Base-by-base conservation (phyloP, 1,284 basidiomycete genomes). In the Moesziomyces antarcticus region DNA sequence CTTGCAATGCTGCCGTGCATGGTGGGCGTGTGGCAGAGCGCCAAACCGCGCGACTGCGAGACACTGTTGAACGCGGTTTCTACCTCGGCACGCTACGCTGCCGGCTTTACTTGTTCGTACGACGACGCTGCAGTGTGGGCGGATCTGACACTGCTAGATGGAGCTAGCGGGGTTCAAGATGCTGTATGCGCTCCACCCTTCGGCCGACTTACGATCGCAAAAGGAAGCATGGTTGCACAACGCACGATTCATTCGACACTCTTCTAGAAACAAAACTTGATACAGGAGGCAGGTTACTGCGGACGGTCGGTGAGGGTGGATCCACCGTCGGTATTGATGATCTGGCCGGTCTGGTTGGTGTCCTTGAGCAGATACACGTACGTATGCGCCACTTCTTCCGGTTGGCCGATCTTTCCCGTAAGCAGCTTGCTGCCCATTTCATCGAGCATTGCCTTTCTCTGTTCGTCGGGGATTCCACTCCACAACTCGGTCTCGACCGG, bases 301-400 rank as follows among this genome's bases (percentile, higher is more conserved):
- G 30, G 37, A 8, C 47, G 41, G 18, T 67, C 57, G 27, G 53
- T 53, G n/a, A 65, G 48, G n/a, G 20, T 51, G 24, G 51, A 50
- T 27, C 73, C 70, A 1, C 58, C 70, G 43, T 69, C 59, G 6
- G 22, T 50, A 3, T 22, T 20, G n/a, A 72, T 21, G 6, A 56
- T 58, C 50, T 73, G 56, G 3, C 62, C 75, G 2, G 65, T 75
- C 47, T 54, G 47, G 37, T 78, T 78, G 27, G 18, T 57, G 46
- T 78, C 69, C 56, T 78, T 78, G 45, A 75, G 45, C 22, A 78
- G n/a, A 40, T 68, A 68, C 9, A 78, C 42, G 41, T 67, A 78
- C 13, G 56, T 30, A 16, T 75, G 49, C 1, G 65, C 73, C 2
- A 75, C 37, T 5, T 77, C 66, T 9, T 64, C 55, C 0, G 61